Base-by-base conservation (phyloP, 805 yeast species). In the Zygotorulaspora sp. region DNA sequence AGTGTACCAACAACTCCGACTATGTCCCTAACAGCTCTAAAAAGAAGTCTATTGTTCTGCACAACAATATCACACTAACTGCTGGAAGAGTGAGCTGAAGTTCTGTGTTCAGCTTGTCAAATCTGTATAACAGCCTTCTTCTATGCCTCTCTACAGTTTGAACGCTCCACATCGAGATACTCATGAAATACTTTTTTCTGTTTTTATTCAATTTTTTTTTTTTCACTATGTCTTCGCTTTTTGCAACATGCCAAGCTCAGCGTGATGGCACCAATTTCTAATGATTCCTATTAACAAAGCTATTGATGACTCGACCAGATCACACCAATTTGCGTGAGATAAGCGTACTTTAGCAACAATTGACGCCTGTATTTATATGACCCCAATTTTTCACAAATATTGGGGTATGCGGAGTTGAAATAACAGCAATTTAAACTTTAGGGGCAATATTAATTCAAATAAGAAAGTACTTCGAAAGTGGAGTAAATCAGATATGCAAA, bases 21-120 rank as follows among this genome's bases (percentile, higher is more conserved):
- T 26, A 38, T 14, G 42, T 38, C 21, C 38, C 42, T 5, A 38
- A 31, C 8, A 38, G 15, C 8, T 38, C 42, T 31, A 38, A 19
- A 11, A 38, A 19, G 9, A 30, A 29, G 21, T 38, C 42, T 18
- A 38, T 38, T 12, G 35, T 30, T 17, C 33, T 30, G 27, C 35
- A 24, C 30, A 38, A 25, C 2, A 38, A 21, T 23, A 38, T 20
- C 13, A 38, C 30, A 5, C 34, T 29, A 17, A 29, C 29, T n/a
- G 42, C 31, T 6, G 31, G 17, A 11, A 38, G n/a, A n/a, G 42
- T 24, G 8, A 38, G 18, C 18, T 30, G 24, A 14, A 34, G 14
- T 14, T 26, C 30, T 9, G 30, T 17, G 30, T 28, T 30, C 28
- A 32, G 35, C 24, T 34, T 33, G 20, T 38, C 38, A 13, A 38